Evolutionary conservation across 441 rosid species (phyloP).

Genomic region (Hura crepitans): DNA sequence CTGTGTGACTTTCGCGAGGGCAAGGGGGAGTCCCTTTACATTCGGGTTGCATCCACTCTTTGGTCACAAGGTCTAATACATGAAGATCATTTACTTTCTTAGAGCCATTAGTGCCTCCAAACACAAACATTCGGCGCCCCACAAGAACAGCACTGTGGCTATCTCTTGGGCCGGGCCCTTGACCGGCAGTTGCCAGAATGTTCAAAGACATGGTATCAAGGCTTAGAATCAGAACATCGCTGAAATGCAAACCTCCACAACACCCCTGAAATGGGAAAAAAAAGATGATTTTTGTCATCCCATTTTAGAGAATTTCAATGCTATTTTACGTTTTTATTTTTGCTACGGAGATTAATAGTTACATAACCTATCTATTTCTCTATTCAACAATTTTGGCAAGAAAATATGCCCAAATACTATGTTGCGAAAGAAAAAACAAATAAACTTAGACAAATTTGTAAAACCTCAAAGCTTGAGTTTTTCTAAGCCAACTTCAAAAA

Average conservation of each 20-base stretch:
- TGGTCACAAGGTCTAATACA: slow-evolving; percentile 46
- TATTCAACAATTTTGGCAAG: neutral
- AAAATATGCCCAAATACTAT: neutral
- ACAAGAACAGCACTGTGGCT: slow-evolving; percentile 72
- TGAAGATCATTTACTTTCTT: slow-evolving; percentile 69
- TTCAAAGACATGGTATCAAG: slow-evolving; percentile 52
- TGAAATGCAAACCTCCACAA: slow-evolving; percentile 66
- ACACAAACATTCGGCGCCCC: slow-evolving; percentile 53
- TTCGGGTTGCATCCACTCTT: slow-evolving; percentile 51
- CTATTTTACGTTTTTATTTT: no score
- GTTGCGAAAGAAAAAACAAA: neutral
- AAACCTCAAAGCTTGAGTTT: neutral
- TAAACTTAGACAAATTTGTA: neutral
- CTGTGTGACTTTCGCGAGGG: slow-evolving; percentile 73
- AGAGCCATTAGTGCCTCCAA: slow-evolving; percentile 70
- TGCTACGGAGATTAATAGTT: no score
- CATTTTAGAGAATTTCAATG: no score
- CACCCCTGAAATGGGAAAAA: slow-evolving; percentile 47
- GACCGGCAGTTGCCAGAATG: slow-evolving; percentile 47
- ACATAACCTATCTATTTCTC: no score
- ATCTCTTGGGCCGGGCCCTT: slow-evolving; percentile 68
- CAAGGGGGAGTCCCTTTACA: slow-evolving; percentile 48
- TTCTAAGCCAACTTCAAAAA: neutral
- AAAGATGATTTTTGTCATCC: neutral
- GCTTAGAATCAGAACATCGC: slow-evolving; percentile 55